These are phyloP conservation scores for Fusarium newnesense DNA, from an alignment of 2,329 filamentous ascomycete genomes.

Conservation along the genomic window DNA sequence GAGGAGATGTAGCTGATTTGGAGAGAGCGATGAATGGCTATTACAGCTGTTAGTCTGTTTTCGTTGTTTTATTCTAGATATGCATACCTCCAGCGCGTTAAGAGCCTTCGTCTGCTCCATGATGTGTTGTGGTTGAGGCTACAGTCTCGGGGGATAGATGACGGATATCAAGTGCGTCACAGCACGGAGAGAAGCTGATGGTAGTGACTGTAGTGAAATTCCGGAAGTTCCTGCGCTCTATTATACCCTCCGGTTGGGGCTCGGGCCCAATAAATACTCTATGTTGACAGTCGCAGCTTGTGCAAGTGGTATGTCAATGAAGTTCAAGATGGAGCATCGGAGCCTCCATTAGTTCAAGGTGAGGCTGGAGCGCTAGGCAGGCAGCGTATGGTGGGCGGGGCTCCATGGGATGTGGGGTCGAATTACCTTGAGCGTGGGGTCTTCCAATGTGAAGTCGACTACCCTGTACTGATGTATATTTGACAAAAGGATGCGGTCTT, in stretches of 20 bases:
- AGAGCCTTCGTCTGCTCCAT: slow-evolving; percentile 82
- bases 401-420: slow-evolving; percentile 31
- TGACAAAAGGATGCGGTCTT: not conserved
- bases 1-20: slow-evolving; percentile 84
- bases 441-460: not conserved
- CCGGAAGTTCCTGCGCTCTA: not conserved
- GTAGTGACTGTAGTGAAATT: not conserved
- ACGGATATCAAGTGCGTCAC: slow-evolving; percentile 10
- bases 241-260: not conserved
- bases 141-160: slow-evolving; percentile 34
- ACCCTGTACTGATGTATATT: slow-evolving; percentile 8
- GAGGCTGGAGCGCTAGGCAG: slow-evolving; percentile 42
- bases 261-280: not conserved
- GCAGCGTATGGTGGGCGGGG: slow-evolving; percentile 41
- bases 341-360: slow-evolving; percentile 27
- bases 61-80: accelerated
- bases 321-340: slow-evolving; percentile 21
- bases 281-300: not conserved
- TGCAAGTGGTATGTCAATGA: slow-evolving; percentile 7
- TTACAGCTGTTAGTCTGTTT: slow-evolving; percentile 40
- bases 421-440: not conserved
- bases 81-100: slow-evolving; percentile 68
- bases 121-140: slow-evolving; percentile 40
- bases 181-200: not conserved
- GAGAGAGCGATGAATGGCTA: slow-evolving; percentile 92